A percentile compares a stretch with the other conserved stretches of the same genome.
Conservation (phyloP, 306 rosid genomes). For the Cicer bijugum region DNA sequence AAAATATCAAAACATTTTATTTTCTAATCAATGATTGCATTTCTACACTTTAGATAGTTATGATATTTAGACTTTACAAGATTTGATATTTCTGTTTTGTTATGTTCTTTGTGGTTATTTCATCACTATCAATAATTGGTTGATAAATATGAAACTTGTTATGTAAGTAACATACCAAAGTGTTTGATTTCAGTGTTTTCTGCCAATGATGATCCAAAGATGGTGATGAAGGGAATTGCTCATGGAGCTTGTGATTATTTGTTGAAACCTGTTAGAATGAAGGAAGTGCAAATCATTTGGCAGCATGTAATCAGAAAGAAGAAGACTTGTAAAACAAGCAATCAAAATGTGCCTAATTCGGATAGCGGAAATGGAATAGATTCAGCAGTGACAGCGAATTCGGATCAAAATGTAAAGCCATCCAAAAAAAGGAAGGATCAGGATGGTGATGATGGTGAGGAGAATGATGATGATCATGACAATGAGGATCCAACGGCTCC, state of each 20-base stretch:
- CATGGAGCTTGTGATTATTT: conserved; percentile 97
- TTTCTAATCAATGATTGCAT: no score
- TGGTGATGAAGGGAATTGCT: conserved; percentile 87
- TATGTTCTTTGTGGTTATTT: no score
- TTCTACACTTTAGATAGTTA: no score
- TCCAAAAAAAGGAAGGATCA: conserved; percentile 79
- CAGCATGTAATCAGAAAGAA: conserved; percentile 87
- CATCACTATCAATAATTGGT: no score
- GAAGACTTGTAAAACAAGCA: conserved; percentile 49
- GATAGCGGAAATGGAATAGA: conserved; percentile 49
- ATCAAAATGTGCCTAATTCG: conserved; percentile 46
- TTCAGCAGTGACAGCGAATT: conserved; percentile 47
- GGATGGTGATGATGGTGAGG: conserved; percentile 53
- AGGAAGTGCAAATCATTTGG: conserved; percentile 92
- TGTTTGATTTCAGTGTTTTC: conserved; percentile 77
- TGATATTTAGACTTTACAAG: no score
- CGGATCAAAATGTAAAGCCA: conserved; percentile 64
- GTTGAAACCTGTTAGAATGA: conserved; percentile 84
- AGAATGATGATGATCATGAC: conserved; percentile 55
- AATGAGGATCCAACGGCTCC: conserved; percentile 64
- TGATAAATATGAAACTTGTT: no score
- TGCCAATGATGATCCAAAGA: conserved; percentile 72
- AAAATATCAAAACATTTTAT: no score
- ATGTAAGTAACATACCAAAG: background rate
- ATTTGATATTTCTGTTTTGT: no score